Conservation (phyloP, 805 yeast genomes). For the Teunomyces kruisii region DNA sequence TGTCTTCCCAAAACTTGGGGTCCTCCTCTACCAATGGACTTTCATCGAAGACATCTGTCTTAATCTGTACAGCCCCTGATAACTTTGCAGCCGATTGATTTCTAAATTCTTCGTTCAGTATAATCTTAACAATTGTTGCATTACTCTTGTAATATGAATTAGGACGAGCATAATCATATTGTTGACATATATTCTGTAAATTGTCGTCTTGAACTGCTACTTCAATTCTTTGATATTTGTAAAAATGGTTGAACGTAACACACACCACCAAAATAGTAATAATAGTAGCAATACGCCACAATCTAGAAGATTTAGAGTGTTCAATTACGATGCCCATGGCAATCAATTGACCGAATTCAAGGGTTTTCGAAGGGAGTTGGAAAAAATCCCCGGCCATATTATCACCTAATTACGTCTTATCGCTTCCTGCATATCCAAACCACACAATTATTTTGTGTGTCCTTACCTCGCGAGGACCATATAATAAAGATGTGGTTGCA, state of each 20-base stretch:
- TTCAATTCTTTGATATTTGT: not conserved
- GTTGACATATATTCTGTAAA: not conserved
- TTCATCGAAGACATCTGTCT: constrained; percentile 15
- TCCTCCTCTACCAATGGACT: constrained; percentile 14
- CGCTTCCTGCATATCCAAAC: not conserved
- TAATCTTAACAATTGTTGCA: constrained; percentile 16
- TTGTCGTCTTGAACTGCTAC: not conserved
- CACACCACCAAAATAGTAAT: not conserved
- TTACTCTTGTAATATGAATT: constrained; percentile 16
- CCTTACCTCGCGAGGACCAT: not conserved
- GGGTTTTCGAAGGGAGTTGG: not conserved
- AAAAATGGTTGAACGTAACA: not conserved
- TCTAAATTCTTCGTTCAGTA: constrained; percentile 13
- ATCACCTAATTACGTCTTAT: not conserved
- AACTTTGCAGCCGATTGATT: constrained; percentile 14
- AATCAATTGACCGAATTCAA: not conserved
- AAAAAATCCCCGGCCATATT: not conserved
- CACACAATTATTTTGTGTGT: not conserved
- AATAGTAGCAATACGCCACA: not conserved
- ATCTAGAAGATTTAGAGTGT: not conserved
- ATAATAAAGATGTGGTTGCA: not conserved
- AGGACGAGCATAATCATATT: constrained; percentile 23
- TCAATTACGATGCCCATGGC: not conserved
- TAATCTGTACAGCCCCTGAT: constrained; percentile 15
- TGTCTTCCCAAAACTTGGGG: constrained; percentile 15